A percentile compares a stretch with the other conserved stretches of the same genome.
These are phyloP conservation scores for Colletotrichum siamense DNA, from an alignment of 2,329 filamentous ascomycete genomes.

Conservation along the genomic window DNA sequence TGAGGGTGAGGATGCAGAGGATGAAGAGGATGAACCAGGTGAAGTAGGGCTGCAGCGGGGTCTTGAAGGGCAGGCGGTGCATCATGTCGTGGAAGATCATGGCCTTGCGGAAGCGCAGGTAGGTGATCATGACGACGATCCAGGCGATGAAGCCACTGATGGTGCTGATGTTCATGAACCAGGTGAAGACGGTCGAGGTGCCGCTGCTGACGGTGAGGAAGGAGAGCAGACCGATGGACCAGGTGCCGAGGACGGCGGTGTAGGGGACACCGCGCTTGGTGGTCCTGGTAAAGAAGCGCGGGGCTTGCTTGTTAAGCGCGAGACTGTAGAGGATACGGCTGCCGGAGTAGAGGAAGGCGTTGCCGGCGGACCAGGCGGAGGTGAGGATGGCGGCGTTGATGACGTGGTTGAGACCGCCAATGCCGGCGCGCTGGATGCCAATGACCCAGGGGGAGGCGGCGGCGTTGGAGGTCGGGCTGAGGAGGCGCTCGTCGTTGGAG, in stretches of 20 bases:
- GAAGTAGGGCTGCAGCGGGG: conserved; percentile 65
- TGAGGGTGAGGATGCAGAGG: conserved; percentile 68
- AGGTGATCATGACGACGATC: conserved; percentile 63
- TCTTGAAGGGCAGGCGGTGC: conserved; percentile 55
- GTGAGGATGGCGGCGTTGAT: conserved; percentile 74
- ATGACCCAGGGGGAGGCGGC: conserved; percentile 68
- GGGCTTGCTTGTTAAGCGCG: conserved; percentile 70
- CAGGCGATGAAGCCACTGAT: conserved; percentile 66
- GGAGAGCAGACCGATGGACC: conserved; percentile 67
- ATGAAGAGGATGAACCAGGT: conserved; percentile 64
- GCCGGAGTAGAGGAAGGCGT: conserved; percentile 68
- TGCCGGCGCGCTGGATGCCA: conserved; percentile 71
- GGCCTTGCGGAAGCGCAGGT: conserved; percentile 64
- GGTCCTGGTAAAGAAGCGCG: conserved; percentile 63
- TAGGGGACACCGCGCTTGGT: conserved; percentile 67
- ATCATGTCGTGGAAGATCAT: conserved; percentile 58
- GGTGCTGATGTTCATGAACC: conserved; percentile 75
- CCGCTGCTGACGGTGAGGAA: conserved; percentile 72
- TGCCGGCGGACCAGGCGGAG: conserved; percentile 68
- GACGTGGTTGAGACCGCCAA: conserved; percentile 66
- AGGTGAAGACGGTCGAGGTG: conserved; percentile 70
- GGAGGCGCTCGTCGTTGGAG: conserved; percentile 67
- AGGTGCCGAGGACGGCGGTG: conserved; percentile 57
- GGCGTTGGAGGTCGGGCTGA: conserved; percentile 62
- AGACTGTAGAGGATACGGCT: conserved; percentile 75